Evolutionary conservation across 768 basidiomycete genomes (phyloP).

Genomic region (Russula sp.): DNA sequence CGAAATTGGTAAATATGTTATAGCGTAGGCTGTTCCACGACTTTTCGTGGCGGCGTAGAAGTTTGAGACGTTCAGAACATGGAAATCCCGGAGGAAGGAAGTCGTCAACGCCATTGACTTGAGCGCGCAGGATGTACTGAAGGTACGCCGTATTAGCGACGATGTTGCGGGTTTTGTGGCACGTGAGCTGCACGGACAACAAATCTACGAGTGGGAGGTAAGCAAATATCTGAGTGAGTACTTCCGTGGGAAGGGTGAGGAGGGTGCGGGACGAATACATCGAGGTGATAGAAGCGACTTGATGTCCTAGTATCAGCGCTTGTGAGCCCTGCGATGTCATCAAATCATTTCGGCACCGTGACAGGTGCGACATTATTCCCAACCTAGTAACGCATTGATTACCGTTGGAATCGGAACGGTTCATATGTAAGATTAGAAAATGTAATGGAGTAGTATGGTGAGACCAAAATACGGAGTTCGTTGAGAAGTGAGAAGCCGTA

Average conservation of each 20-base stretch:
- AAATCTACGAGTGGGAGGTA: neutral
- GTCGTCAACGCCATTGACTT: neutral
- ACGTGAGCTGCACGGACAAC: neutral
- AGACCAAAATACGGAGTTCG: too few relatives aligned
- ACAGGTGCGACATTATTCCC: too few relatives aligned
- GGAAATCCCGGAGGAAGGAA: neutral
- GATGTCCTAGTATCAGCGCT: too few relatives aligned
- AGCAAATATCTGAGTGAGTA: neutral
- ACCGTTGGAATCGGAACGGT: too few relatives aligned
- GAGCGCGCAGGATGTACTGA: slow-evolving; percentile 2
- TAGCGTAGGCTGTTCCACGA: neutral
- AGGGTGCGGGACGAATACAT: neutral
- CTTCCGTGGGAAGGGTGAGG: neutral
- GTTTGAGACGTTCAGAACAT: neutral
- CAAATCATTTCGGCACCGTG: too few relatives aligned
- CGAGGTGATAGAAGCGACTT: neutral
- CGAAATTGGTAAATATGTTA: neutral
- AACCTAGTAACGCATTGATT: too few relatives aligned
- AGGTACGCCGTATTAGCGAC: neutral
- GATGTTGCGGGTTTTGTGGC: neutral
- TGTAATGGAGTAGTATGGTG: too few relatives aligned
- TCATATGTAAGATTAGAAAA: too few relatives aligned
- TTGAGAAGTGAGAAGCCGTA: too few relatives aligned
- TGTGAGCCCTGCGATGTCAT: too few relatives aligned
- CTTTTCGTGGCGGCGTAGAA: neutral